A percentile compares a stretch with the other conserved stretches of the same genome.
phyloP scores from a whole-genome alignment of 305 asterid genomes.

The Solanum hybrid region DNA sequence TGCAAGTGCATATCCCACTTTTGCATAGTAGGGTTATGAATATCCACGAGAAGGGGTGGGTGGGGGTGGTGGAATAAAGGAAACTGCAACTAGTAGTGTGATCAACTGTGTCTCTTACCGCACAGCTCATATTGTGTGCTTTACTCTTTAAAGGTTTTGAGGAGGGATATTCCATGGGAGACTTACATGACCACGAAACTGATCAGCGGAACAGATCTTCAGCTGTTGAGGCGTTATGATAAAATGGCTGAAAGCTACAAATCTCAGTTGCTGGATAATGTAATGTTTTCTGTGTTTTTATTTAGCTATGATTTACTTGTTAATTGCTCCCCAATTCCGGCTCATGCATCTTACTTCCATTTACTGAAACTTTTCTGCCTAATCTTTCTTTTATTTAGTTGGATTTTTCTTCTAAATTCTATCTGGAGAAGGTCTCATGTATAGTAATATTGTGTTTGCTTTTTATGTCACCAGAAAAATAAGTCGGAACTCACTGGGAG shows the following conservation, averaged over 20 bases:
- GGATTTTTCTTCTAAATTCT: neutral
- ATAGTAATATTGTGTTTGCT: neutral
- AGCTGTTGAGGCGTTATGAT: slow-evolving; percentile 83
- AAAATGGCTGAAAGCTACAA: slow-evolving; percentile 66
- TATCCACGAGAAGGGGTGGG: neutral
- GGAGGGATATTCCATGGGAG: slow-evolving; percentile 95
- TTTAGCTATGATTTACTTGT: neutral
- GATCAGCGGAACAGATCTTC: slow-evolving; percentile 81
- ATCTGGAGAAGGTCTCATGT: neutral
- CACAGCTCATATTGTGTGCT: slow-evolving; percentile 2
- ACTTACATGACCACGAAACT: slow-evolving; percentile 79
- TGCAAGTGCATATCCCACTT: neutral
- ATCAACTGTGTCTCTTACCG: slow-evolving; percentile 1
- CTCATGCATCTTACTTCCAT: neutral
- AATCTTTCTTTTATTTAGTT: neutral
- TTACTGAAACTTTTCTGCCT: neutral
- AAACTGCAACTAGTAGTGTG: neutral
- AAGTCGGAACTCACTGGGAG: neutral
- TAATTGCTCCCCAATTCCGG: neutral
- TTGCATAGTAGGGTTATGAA: neutral
- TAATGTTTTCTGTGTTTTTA: slow-evolving; percentile 5
- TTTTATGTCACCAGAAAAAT: neutral
- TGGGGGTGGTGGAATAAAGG: neutral
- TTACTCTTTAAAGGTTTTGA: slow-evolving; percentile 53
- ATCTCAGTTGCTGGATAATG: slow-evolving; percentile 85